Percentiles rank a stretch among this genome's conserved stretches.
phyloP scores from a whole-genome alignment of 495 filamentous ascomycete genomes.

The Penicillium psychrofluorescens region DNA sequence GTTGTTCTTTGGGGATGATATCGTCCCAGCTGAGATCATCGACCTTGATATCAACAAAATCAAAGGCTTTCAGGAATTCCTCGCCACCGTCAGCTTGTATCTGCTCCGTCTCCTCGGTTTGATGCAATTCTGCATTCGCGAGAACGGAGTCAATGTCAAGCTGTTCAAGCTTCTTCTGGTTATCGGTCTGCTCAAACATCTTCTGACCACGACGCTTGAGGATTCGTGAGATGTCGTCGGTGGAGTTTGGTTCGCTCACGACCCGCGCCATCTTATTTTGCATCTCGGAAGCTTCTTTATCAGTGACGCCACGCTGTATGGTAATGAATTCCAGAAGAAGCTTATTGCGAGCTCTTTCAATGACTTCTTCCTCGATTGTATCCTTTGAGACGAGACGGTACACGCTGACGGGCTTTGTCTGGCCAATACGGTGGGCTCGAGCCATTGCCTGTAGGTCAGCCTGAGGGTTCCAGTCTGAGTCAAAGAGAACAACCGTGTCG shows the following conservation, averaged over 20 bases:
- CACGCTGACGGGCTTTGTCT: constrained; percentile 90
- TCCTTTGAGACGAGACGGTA: constrained; percentile 95
- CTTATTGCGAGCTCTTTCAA: constrained; percentile 94
- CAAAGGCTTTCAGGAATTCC: constrained; percentile 84
- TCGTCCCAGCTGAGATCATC: constrained; percentile 93
- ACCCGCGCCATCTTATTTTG: constrained; percentile 60
- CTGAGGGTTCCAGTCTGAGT: constrained; percentile 99
- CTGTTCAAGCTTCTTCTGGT: constrained; percentile 92
- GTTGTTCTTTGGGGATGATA: constrained; percentile 90
- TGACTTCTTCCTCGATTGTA: constrained; percentile 95
- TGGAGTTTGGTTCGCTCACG: constrained; percentile 68
- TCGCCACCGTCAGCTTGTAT: constrained; percentile 87
- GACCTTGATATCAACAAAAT: constrained; percentile 89
- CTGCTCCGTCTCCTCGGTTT: constrained; percentile 82
- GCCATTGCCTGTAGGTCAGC: constrained; percentile 98
- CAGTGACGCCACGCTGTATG: constrained; percentile 92
- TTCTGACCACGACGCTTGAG: constrained; percentile 89
- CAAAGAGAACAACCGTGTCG: constrained; percentile 95
- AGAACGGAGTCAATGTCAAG: constrained; percentile 98
- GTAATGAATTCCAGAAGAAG: constrained; percentile 97
- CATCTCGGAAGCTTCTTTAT: constrained; percentile 67
- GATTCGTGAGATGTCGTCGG: constrained; percentile 87
- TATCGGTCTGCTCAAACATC: constrained; percentile 95
- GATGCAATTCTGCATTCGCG: constrained; percentile 89
- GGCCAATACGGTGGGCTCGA: constrained; percentile 92